Evolutionary conservation across 352 stramenopile species (phyloP), one percentile per base, ranked within the genome.

Genomic region (Poterioochromonas sp.): DNA sequence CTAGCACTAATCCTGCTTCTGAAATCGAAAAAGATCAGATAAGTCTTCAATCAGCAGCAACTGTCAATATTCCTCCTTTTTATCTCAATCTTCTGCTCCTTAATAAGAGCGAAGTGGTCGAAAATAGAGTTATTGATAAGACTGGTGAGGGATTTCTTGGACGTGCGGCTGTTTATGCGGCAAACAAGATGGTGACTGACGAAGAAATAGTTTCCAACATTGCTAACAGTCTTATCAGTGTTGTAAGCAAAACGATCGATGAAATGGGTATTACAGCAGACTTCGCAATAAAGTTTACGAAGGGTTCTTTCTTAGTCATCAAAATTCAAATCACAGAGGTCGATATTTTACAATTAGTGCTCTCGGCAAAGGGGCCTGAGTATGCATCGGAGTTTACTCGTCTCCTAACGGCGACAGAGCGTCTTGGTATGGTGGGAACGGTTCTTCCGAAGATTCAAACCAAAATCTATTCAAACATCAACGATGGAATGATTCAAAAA

Each of bases 11-110:
- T n/a, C n/a, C n/a, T n/a, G n/a, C n/a, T n/a, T n/a, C n/a, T n/a
- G n/a, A n/a, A n/a, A n/a, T n/a, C n/a, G n/a, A n/a, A n/a, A n/a
- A n/a, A n/a, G n/a, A n/a, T n/a, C n/a, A n/a, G n/a, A n/a, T n/a
- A n/a, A n/a, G n/a, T n/a, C n/a, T n/a, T n/a, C n/a, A n/a, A n/a
- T n/a, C n/a, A n/a, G n/a, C n/a, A n/a, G n/a, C n/a, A n/a, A n/a
- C n/a, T n/a, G n/a, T n/a, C n/a, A n/a, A n/a, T n/a, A n/a, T n/a
- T 53, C 44, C 44, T 53, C 44, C 44, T 53, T 64, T 64, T 26
- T 64, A 34, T 26, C 3, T 64, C 3, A 64, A 64, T 35, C 11
- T 64, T 64, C 18, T 8, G 8, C 53, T 64, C 12, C n/a, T 64
- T 15, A 64, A 64, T 64, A 64, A 64, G 29, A 26, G 29, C 12